These are phyloP conservation scores for Cytospora paraplurivora DNA, from an alignment of 2,329 filamentous ascomycete species.

Conservation along the genomic window DNA sequence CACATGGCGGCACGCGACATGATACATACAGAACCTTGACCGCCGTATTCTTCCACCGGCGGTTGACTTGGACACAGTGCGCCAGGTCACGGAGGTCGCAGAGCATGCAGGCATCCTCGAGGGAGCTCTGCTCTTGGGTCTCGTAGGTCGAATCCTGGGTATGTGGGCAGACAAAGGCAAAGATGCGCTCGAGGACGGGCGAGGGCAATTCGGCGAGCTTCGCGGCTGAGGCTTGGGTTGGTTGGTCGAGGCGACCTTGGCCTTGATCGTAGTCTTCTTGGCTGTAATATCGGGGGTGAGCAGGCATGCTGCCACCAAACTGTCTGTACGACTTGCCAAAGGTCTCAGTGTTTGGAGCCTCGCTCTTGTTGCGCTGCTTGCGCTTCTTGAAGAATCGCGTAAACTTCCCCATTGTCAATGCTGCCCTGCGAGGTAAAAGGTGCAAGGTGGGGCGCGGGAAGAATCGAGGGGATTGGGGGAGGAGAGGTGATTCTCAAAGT, in stretches of 20 bases:
- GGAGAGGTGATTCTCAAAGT: not conserved
- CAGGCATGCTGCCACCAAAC: slow-evolving; percentile 32
- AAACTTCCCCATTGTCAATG: slow-evolving; percentile 21
- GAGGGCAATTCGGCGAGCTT: slow-evolving; percentile 61
- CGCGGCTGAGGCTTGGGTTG: slow-evolving; percentile 45
- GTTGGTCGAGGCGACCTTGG: slow-evolving; percentile 37
- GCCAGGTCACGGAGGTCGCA: slow-evolving; percentile 90
- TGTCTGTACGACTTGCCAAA: slow-evolving; percentile 32
- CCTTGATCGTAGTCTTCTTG: slow-evolving; percentile 15
- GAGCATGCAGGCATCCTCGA: slow-evolving; percentile 83
- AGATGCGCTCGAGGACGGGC: slow-evolving; percentile 74
- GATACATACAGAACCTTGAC: slow-evolving; percentile 61
- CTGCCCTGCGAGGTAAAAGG: slow-evolving; percentile 3
- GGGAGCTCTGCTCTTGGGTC: slow-evolving; percentile 77
- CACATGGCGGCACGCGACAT: slow-evolving; percentile 11
- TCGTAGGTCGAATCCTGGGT: slow-evolving; percentile 75
- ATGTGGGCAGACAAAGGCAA: slow-evolving; percentile 83
- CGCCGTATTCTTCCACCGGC: slow-evolving; percentile 65
- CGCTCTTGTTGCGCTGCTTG: slow-evolving; percentile 38
- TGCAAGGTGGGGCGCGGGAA: not conserved
- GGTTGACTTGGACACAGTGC: slow-evolving; percentile 74
- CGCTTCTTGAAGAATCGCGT: slow-evolving; percentile 38
- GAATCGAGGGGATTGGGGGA: not conserved
- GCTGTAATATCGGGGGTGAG: slow-evolving; percentile 20
- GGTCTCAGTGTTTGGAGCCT: slow-evolving; percentile 25